Conservation (phyloP, 2,329 filamentous ascomycete genomes). For the Chaetomium sp. region DNA sequence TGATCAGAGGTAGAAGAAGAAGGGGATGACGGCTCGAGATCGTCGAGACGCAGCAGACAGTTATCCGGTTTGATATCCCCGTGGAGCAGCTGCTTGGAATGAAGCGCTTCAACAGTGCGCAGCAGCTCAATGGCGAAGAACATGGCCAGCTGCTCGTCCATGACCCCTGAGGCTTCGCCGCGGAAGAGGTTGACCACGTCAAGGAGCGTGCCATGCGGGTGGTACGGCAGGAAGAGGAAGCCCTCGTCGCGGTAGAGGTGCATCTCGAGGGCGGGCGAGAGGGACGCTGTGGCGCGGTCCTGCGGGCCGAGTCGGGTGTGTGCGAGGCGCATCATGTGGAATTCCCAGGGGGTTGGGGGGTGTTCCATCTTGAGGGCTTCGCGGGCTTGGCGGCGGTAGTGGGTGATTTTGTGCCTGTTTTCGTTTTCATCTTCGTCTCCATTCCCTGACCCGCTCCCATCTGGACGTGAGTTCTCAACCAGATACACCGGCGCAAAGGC, state of each 20-base stretch:
- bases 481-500: constrained; percentile 96
- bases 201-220: constrained; percentile 86
- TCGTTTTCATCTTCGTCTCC: constrained; percentile 39
- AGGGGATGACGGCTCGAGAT: constrained; percentile 17
- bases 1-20: background rate
- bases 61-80: constrained; percentile 96
- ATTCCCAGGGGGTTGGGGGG: constrained; percentile 87
- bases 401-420: constrained; percentile 36
- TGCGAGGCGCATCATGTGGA: constrained; percentile 84
- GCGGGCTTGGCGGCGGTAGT: constrained; percentile 48
- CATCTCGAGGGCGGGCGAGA: constrained; percentile 81
- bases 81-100: constrained; percentile 73
- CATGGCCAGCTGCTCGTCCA: constrained; percentile 91
- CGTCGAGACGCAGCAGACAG: constrained; percentile 77
- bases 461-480: constrained; percentile 62
- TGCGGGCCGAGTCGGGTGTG: constrained; percentile 67
- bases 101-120: constrained; percentile 81
- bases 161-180: constrained; percentile 61
- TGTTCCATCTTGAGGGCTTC: constrained; percentile 95
- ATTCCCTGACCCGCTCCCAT: constrained; percentile 34
- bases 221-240: constrained; percentile 81
- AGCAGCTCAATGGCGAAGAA: constrained; percentile 91
- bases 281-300: constrained; percentile 65
- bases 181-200: constrained; percentile 87
- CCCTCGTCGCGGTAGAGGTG: constrained; percentile 87